Conservation (phyloP, 2,329 filamentous ascomycete genomes). For the Aspergillus tubingensis region DNA sequence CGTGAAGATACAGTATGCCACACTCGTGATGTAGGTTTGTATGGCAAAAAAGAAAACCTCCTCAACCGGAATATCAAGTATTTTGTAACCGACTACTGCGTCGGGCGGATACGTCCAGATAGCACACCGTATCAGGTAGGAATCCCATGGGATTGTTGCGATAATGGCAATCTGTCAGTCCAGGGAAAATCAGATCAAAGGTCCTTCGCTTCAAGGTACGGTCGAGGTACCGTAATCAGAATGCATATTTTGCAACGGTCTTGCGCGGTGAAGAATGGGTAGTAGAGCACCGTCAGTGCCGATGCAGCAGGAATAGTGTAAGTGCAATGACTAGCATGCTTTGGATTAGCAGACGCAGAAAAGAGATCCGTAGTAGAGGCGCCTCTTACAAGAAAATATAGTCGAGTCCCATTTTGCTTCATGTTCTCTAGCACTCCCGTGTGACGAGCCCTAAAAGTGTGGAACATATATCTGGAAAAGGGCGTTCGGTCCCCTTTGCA, state of each 20-base stretch:
- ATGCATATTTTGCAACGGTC: slow-evolving; percentile 65
- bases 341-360: neutral
- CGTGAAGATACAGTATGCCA: slow-evolving; percentile 68
- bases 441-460: too few species aligned
- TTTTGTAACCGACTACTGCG: slow-evolving; percentile 63
- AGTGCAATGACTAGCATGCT: slow-evolving; percentile 57
- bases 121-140: slow-evolving; percentile 66
- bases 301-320: slow-evolving; percentile 68
- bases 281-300: slow-evolving; percentile 60
- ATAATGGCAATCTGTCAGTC: slow-evolving; percentile 59
- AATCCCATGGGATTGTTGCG: slow-evolving; percentile 75
- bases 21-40: slow-evolving; percentile 65
- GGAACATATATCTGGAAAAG: neutral
- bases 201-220: too few species aligned
- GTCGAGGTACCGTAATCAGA: slow-evolving; percentile 52
- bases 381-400: slow-evolving; percentile 8
- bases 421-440: neutral
- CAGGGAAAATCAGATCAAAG: neutral
- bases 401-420: slow-evolving; percentile 10
- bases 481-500: neutral
- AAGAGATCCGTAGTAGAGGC: too few species aligned
- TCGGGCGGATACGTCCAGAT: slow-evolving; percentile 72
- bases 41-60: slow-evolving; percentile 78
- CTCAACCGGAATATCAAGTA: slow-evolving; percentile 68
- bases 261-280: slow-evolving; percentile 62